A percentile compares a stretch with the other conserved stretches of the same genome.
These are phyloP conservation scores for Jackrogersella minutella DNA, from an alignment of 495 filamentous ascomycete species.

Conservation along the genomic window DNA sequence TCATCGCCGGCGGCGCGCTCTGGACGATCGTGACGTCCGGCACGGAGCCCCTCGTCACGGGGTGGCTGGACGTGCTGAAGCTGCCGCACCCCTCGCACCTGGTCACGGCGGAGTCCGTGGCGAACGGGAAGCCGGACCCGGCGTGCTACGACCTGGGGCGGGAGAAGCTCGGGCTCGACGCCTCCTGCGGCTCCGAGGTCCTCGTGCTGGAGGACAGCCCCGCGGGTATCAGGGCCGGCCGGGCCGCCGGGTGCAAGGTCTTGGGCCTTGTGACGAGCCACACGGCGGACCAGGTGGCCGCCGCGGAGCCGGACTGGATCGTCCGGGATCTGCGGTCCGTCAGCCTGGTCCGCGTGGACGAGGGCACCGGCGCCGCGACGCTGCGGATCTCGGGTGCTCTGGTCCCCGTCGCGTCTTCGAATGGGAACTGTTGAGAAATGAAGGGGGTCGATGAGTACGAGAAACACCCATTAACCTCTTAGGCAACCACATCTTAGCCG, in stretches of 20 bases:
- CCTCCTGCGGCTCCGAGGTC: constrained; percentile 50
- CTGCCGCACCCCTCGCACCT: constrained; percentile 77
- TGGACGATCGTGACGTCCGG: constrained; percentile 97
- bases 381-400: constrained; percentile 59
- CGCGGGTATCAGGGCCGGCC: constrained; percentile 87
- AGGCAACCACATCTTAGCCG: not conserved
- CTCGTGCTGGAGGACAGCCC: constrained; percentile 93
- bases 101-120: constrained; percentile 86
- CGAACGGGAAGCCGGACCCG: constrained; percentile 87
- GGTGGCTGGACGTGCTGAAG: constrained; percentile 82
- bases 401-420: constrained; percentile 1
- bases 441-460: not conserved
- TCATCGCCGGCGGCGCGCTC: constrained; percentile 59
- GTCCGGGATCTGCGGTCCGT: constrained; percentile 81
- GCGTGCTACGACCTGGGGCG: constrained; percentile 81
- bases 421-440: not conserved
- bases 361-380: constrained; percentile 55
- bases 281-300: constrained; percentile 70
- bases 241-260: constrained; percentile 88
- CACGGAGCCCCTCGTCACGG: constrained; percentile 78
- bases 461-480: not conserved
- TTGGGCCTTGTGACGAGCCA: constrained; percentile 90
- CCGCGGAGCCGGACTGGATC: constrained; percentile 86
- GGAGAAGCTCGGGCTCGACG: constrained; percentile 64
- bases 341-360: constrained; percentile 57